Percentiles rank a stretch among this genome's conserved stretches.
These are phyloP conservation scores for Solanum okadae DNA, from an alignment of 257 asterid genomes.

Conservation along the genomic window DNA sequence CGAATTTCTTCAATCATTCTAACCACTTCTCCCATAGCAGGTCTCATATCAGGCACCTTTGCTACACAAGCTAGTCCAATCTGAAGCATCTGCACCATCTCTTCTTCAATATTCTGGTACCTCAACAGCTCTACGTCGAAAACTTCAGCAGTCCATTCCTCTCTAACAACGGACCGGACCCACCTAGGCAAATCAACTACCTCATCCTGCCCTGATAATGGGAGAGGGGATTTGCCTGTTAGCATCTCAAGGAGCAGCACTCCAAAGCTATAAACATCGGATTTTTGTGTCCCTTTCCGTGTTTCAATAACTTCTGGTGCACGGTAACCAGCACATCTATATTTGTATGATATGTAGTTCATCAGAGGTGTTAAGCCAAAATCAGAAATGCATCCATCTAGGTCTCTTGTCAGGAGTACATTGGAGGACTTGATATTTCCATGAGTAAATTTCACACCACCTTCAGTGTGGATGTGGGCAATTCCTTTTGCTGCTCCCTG, in stretches of 20 bases:
- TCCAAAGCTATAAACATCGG: conserved; percentile 91
- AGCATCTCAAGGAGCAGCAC: conserved; percentile 84
- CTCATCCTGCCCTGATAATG: conserved; percentile 46
- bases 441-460: conserved; percentile 46
- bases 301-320: conserved; percentile 89
- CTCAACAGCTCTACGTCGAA: conserved; percentile 66
- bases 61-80: conserved; percentile 77
- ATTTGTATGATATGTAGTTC: conserved; percentile 37
- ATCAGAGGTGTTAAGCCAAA: conserved; percentile 54
- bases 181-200: conserved; percentile 82
- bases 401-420: conserved; percentile 46
- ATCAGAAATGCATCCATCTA: conserved; percentile 61
- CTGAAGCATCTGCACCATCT: conserved; percentile 95
- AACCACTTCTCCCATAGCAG: conserved; percentile 63
- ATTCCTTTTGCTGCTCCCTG: conserved; percentile 73
- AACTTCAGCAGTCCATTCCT: conserved; percentile 98
- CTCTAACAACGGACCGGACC: conserved; percentile 88
- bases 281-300: conserved; percentile 49
- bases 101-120: conserved; percentile 59
- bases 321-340: conserved; percentile 67
- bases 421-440: conserved; percentile 90
- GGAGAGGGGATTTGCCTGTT: conserved; percentile 76
- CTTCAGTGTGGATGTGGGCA: conserved; percentile 65
- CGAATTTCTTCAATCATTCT: conserved; percentile 62
- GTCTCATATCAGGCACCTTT: conserved; percentile 51